These are phyloP conservation scores for Botrytis paeoniae DNA, from an alignment of 2,329 filamentous ascomycete species.

Conservation along the genomic window DNA sequence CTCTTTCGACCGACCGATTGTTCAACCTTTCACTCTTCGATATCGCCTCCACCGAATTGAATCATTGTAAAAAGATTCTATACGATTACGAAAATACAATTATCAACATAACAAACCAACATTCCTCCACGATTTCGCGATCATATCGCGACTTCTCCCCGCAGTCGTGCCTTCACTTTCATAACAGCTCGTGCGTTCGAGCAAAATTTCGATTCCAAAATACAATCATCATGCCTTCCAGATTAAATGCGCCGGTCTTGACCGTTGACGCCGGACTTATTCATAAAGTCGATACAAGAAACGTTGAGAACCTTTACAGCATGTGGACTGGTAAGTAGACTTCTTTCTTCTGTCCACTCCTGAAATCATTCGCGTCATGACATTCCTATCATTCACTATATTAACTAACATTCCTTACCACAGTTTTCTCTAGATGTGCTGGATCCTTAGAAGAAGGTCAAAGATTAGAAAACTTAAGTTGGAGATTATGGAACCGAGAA, in stretches of 20 bases:
- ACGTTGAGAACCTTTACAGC: constrained; percentile 88
- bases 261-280: constrained; percentile 90
- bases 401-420: constrained; percentile 13
- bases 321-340: constrained; percentile 84
- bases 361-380: constrained; percentile 12
- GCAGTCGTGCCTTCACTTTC: constrained; percentile 32
- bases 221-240: constrained; percentile 67
- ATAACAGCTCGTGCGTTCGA: constrained; percentile 36
- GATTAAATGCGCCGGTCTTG: constrained; percentile 79
- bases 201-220: constrained; percentile 24
- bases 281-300: constrained; percentile 90
- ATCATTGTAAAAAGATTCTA: not conserved
- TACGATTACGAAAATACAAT: not conserved
- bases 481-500: constrained; percentile 92
- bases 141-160: constrained; percentile 33
- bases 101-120: not conserved
- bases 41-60: not conserved
- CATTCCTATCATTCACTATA: constrained; percentile 1
- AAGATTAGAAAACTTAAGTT: constrained; percentile 90
- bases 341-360: not conserved
- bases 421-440: constrained; percentile 92
- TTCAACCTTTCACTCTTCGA: not conserved
- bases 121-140: constrained; percentile 27
- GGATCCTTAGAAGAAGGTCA: constrained; percentile 91
- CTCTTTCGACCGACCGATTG: not conserved